Evolutionary conservation across 1,284 basidiomycete species (phyloP).

Genomic region (Hypsizygus ulmarius): DNA sequence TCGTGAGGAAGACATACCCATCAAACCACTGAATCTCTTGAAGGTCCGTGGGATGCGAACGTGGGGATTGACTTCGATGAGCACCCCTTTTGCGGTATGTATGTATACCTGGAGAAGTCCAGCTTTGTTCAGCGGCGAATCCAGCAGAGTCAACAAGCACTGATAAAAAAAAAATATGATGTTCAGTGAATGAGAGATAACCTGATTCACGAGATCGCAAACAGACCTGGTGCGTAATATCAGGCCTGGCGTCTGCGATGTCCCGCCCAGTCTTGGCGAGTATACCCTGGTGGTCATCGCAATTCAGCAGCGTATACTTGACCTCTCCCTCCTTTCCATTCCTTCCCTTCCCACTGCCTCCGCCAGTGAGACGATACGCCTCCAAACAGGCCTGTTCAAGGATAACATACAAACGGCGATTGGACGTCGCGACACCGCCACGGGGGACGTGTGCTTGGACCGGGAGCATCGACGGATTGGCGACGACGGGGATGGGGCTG

Average conservation of each 20-base stretch:
- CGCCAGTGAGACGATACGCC: slow-evolving; percentile 83
- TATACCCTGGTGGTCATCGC: slow-evolving; percentile 99
- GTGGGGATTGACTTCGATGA: slow-evolving; percentile 98
- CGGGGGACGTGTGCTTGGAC: slow-evolving; percentile 78
- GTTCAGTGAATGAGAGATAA: slow-evolving; percentile 8
- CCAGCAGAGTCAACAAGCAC: slow-evolving; percentile 95
- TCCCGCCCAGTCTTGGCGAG: slow-evolving; percentile 97
- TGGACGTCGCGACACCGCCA: slow-evolving; percentile 54
- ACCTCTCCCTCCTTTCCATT: slow-evolving; percentile 66
- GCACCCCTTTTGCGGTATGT: slow-evolving; percentile 93
- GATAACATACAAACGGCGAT: slow-evolving; percentile 83
- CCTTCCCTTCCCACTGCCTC: slow-evolving; percentile 48
- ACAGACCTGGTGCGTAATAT: slow-evolving; percentile 96
- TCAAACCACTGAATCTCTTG: slow-evolving; percentile 97
- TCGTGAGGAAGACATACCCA: slow-evolving; percentile 64
- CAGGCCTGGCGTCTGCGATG: slow-evolving; percentile 96
- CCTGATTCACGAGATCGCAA: slow-evolving; percentile 6
- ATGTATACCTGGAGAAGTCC: slow-evolving; percentile 97
- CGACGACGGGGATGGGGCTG: slow-evolving; percentile 40
- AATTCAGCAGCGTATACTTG: slow-evolving; percentile 97
- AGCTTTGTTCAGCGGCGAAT: slow-evolving; percentile 98
- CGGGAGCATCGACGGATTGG: slow-evolving; percentile 80
- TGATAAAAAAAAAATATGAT: slow-evolving; percentile 30
- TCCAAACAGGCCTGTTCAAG: slow-evolving; percentile 94
- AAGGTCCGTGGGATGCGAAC: slow-evolving; percentile 98